Evolutionary conservation across 2,329 filamentous ascomycete genomes (phyloP), one percentile per base, ranked within the genome.

Genomic region (Cadophora sp.): DNA sequence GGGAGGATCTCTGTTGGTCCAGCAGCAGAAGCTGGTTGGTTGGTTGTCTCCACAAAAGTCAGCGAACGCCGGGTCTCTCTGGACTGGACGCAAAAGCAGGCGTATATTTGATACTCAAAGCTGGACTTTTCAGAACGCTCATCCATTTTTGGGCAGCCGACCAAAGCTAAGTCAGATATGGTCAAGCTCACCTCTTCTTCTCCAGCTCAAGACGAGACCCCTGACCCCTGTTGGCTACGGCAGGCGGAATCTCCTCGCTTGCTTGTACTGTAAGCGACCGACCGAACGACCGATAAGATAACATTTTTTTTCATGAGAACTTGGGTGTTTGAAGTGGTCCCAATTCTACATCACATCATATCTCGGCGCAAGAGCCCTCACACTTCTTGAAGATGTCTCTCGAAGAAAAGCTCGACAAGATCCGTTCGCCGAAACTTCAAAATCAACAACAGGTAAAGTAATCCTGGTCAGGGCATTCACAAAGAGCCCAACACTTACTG

Each of bases 331-430:
- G 16, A 31, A 31, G n/a, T n/a, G n/a, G n/a, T 59, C 24, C 60
- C 56, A 50, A 65, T 64, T 48, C 43, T 2, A 19, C 7, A 7
- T 22, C 26, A 51, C n/a, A n/a, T n/a, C n/a, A n/a, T n/a, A n/a
- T 56, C 62, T 61, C 58, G 74, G 76, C 75, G 71, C 74, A 74
- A 73, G 68, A 71, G 74, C 71, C 72, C 64, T 70, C 67, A 72
- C 56, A 68, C 62, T 70, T 65, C 62, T 72, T 69, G 78, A 81
- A 75, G 75, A 84, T 84, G 83, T 88, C 89, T 80, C 83, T 98
- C 77, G 89, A 92, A 80, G 95, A 97, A 85, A 97, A 94, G 85
- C 89, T 99, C 79, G 92, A 95, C 83, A 97, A 97, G 87, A 97
- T 98, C 81, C 92, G 96, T 82, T 96, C 92, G 79, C 96, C 96